These are phyloP conservation scores for Lachancea kluyveri DNA, from an alignment of 805 yeast genomes.

Conservation along the genomic window DNA sequence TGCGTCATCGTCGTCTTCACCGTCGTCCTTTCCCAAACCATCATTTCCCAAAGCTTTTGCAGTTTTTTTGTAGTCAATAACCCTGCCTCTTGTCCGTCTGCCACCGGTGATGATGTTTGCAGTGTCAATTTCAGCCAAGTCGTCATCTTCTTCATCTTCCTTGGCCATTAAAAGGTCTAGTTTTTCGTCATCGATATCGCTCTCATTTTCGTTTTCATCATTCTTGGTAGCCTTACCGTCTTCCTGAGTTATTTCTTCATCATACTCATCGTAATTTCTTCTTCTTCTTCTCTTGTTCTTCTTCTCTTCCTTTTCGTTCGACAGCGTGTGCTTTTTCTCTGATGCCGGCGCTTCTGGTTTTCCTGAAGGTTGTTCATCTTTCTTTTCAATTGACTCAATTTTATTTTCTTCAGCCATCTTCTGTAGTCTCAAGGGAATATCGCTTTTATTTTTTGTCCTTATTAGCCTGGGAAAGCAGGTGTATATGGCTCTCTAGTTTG, in stretches of 20 bases:
- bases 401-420: too few relatives aligned
- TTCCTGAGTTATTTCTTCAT: conserved; percentile 55
- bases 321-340: conserved; percentile 11
- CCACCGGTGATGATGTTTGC: conserved; percentile 80
- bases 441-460: too few relatives aligned
- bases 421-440: too few relatives aligned
- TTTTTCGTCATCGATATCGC: conserved; percentile 49
- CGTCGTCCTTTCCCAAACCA: conserved; percentile 23
- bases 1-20: conserved; percentile 7
- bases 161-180: conserved; percentile 39
- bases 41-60: conserved; percentile 58
- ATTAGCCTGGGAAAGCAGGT: too few relatives aligned
- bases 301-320: conserved; percentile 16
- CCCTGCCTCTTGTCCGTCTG: conserved; percentile 85
- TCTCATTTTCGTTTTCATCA: conserved; percentile 41
- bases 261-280: conserved; percentile 55
- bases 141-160: conserved; percentile 72
- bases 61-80: conserved; percentile 78
- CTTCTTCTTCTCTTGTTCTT: conserved; percentile 31
- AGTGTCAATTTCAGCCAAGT: conserved; percentile 70
- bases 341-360: conserved; percentile 15
- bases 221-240: conserved; percentile 33
- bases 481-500: too few relatives aligned
- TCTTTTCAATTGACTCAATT: too few relatives aligned
- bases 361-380: too few relatives aligned